Evolutionary conservation across 2,329 filamentous ascomycete species (phyloP), one percentile per base, ranked within the genome.

Genomic region (Cladorrhinum sp.): DNA sequence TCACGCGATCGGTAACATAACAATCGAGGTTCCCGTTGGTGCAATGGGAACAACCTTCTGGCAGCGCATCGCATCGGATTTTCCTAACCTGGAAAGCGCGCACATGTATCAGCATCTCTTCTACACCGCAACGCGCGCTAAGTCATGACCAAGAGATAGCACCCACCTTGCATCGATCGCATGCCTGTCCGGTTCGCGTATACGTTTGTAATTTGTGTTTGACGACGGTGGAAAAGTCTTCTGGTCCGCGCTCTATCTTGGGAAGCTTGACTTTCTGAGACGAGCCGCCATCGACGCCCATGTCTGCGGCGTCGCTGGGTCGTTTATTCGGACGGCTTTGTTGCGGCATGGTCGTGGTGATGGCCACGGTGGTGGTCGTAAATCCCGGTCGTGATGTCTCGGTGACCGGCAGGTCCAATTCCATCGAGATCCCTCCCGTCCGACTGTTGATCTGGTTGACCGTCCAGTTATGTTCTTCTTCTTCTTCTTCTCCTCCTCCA

Each of bases 1-100:
- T 93, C 70, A 95, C 91, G 68, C 92, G 87, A 74, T 96, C 92
- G 60, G 92, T 96, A 57, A 92, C 92, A 75, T 85, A 88, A 76
- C 92, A 96, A 70, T 90, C 85, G 68, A 89, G 85, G 65, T 85
- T 86, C 71, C 90, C 89, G 74, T 89, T 86, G 67, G 85, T 78
- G 77, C 92, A 96, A 68, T 91, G 89, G 63, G 90, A 91, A 76
- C 92, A 96, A 64, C 91, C 92, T 66, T 90, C 88, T 29, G 89
- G 85, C 45, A 89, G 80, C 57, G 87, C 88, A 77, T 96, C 92
- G 79, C 92, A 96, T 71, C 90, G 86, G 69, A 96, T 96, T 76
- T 96, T 96, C 67, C 92, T 86, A 60, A 92, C 81, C 89, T 91
- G 69, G 61, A 16, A n/a, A 62, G 56, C 2, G 32, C 5, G 32